Conservation (phyloP, 345 rosid genomes). For the Lepidium sativum region DNA sequence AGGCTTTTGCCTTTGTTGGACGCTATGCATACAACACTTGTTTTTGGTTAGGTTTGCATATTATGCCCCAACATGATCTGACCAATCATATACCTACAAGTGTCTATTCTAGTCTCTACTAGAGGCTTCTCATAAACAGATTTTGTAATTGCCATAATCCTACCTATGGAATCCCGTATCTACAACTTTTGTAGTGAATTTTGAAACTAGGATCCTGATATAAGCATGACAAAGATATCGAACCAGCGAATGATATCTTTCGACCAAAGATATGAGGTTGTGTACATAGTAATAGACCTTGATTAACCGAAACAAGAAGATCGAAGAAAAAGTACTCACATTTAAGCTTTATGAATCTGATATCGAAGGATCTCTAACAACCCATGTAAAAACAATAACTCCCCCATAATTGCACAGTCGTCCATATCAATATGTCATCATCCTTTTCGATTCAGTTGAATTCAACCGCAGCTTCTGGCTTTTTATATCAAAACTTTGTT, state of each 20-base stretch:
- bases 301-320: background rate
- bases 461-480: conserved; percentile 8
- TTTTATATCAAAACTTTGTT: conserved; percentile 84
- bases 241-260: background rate
- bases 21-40: too few relatives aligned
- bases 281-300: background rate
- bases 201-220: background rate
- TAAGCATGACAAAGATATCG: background rate
- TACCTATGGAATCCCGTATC: background rate
- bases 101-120: conserved; percentile 1
- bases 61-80: background rate
- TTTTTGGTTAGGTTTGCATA: background rate
- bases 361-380: conserved; percentile 5
- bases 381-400: conserved; percentile 12
- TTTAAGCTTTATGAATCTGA: conserved; percentile 8
- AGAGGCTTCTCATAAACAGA: background rate
- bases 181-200: background rate
- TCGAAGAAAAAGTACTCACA: background rate
- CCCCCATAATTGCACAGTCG: conserved; percentile 5
- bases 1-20: too few relatives aligned
- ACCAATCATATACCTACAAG: too few relatives aligned
- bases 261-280: background rate
- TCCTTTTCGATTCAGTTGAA: conserved; percentile 10
- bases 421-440: conserved; percentile 18
- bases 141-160: background rate